Evolutionary conservation across 75 land plant species (phyloP), one percentile per base, ranked within the genome.

Genomic region (Picea sitchensis): DNA sequence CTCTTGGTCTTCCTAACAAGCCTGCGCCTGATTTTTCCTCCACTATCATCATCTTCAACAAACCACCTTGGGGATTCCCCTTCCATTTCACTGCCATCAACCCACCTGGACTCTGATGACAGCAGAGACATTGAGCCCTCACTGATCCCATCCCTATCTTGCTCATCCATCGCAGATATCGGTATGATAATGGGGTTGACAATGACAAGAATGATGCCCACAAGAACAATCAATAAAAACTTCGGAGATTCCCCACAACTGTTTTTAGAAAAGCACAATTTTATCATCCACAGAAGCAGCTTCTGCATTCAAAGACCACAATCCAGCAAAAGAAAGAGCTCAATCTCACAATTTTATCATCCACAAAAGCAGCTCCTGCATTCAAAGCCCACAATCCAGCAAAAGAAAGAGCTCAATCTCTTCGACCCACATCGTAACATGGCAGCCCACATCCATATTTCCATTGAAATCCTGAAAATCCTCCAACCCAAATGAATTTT

Each of bases 81-180:
- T 31, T 87, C 91, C 74, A 92, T 86, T 58, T 92, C 93, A 80
- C 91, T 89, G 14, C 93, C 93, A 84, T 92, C 93, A 17, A 92
- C 93, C 93, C 93, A 92, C 74, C 88, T 77, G 14, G 81, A 80
- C 26, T 83, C 87, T 12, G 47, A 36, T 38, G n/a, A 5, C n/a
- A 69, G n/a, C 23, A 69, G 47, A 0, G 73, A n/a, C 47, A 18
- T 38, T 38, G 21, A 36, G 47, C 8, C 60, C 71, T 30, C 78
- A 58, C 20, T 17, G 32, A 31, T 6, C 68, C 59, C 59, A 73
- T 5, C 73, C 78, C 18, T 65, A 77, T 64, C 64, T 34, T 69
- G 11, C 38, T n/a, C 73, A 5, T 69, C 73, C 73, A 69, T 69
- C 41, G 17, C 44, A 41, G 44, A 41, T 41, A 41, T 41, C 4